A percentile compares a stretch with the other conserved stretches of the same genome.
These are phyloP conservation scores for Phytophthora parvispora DNA, from an alignment of 352 stramenopile genomes.

Conservation along the genomic window DNA sequence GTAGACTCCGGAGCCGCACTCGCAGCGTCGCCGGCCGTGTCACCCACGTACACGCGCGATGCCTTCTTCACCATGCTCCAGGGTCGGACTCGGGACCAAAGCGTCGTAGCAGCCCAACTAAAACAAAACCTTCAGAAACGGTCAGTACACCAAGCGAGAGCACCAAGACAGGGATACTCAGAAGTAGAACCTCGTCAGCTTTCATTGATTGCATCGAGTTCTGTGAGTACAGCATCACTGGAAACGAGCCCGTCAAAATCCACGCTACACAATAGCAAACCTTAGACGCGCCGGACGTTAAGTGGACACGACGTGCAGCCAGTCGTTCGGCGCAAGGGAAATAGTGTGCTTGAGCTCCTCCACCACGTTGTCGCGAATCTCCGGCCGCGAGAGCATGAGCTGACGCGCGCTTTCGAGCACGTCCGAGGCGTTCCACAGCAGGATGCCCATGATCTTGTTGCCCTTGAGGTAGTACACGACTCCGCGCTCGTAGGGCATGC, in stretches of 20 bases:
- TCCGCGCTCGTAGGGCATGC: conserved; percentile 72
- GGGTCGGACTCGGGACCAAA: neutral
- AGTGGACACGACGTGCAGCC: conserved; percentile 80
- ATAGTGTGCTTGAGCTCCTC: conserved; percentile 88
- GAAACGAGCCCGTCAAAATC: conserved; percentile 1
- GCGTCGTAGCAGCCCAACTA: neutral
- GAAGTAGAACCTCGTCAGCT: conserved; percentile 12
- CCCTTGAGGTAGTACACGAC: conserved; percentile 94
- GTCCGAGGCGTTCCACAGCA: conserved; percentile 92
- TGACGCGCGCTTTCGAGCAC: neutral
- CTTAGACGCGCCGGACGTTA: conserved; percentile 14
- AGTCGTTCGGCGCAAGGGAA: conserved; percentile 89
- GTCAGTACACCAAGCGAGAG: too few species aligned
- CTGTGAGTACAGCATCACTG: neutral
- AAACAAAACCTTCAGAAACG: conserved; percentile 20
- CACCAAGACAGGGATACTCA: neutral
- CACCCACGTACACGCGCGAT: conserved; percentile 29
- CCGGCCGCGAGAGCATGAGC: conserved; percentile 68
- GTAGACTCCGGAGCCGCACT: neutral
- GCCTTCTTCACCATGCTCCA: conserved; percentile 27
- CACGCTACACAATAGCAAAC: conserved; percentile 7
- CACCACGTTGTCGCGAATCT: conserved; percentile 78
- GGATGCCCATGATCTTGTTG: conserved; percentile 92
- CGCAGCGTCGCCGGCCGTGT: neutral
- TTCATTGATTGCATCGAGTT: conserved; percentile 20